Evolutionary conservation across 371 early-diverging fungal genomes (phyloP).

Genomic region (Syncephalastrum sp.): DNA sequence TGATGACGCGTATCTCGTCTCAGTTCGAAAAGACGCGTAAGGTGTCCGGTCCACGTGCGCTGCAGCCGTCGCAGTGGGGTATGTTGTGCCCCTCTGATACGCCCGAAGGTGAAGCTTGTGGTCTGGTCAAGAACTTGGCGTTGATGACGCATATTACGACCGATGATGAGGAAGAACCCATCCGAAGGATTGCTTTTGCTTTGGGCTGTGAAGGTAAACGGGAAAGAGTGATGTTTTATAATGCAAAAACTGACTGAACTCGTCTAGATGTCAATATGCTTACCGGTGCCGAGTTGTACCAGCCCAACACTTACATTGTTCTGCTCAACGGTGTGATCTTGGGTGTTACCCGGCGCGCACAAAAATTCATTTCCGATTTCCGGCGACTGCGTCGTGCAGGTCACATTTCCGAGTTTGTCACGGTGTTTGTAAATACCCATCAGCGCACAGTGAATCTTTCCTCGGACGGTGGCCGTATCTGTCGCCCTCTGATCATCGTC

Average conservation of each 20-base stretch:
- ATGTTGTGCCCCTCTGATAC: conserved; percentile 99
- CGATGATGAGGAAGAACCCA: conserved; percentile 84
- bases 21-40: conserved; percentile 99
- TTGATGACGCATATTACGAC: conserved; percentile 99
- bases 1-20: conserved; percentile 98
- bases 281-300: conserved; percentile 83
- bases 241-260: background rate
- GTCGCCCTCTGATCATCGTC: conserved; percentile 97
- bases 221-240: background rate
- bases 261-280: conserved; percentile 75
- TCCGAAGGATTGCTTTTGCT: conserved; percentile 74
- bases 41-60: conserved; percentile 97
- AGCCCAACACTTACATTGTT: conserved; percentile 73
- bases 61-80: conserved; percentile 99
- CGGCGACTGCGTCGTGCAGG: conserved; percentile 87
- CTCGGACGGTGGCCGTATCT: conserved; percentile 98
- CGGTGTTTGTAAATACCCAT: conserved; percentile 86
- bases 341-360: conserved; percentile 83
- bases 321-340: conserved; percentile 92
- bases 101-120: conserved; percentile 99
- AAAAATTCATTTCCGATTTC: conserved; percentile 80
- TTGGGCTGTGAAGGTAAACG: conserved; percentile 77
- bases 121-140: conserved; percentile 99
- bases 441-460: conserved; percentile 91
- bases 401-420: conserved; percentile 88